Evolutionary conservation across 208 protist genomes (phyloP).

Genomic region (Wallacemonas sp.): DNA sequence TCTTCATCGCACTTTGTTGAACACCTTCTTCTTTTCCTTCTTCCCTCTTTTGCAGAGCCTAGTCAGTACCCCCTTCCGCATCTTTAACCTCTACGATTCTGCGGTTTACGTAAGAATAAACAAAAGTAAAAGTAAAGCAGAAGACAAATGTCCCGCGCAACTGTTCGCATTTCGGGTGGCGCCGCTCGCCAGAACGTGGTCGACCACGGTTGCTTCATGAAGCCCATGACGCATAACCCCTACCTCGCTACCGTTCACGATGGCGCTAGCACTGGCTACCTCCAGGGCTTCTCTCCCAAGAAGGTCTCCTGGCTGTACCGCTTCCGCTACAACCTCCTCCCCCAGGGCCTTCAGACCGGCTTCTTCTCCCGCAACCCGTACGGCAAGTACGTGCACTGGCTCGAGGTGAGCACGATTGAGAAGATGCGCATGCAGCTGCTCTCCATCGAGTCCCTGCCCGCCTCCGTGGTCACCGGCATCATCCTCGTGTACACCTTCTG

Average conservation of each 20-base stretch:
- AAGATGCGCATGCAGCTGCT: constrained; percentile 70
- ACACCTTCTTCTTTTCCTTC: background rate
- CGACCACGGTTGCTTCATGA: constrained; percentile 74
- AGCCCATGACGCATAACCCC: constrained; percentile 77
- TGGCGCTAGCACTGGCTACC: constrained; percentile 69
- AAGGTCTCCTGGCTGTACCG: constrained; percentile 85
- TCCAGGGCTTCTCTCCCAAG: constrained; percentile 65
- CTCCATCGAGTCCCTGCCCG: constrained; percentile 64
- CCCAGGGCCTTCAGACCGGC: constrained; percentile 58
- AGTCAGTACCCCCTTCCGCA: constrained; percentile 7
- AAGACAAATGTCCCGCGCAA: constrained; percentile 54
- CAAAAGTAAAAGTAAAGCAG: background rate
- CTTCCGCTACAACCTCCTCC: constrained; percentile 81
- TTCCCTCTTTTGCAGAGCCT: background rate
- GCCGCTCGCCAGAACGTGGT: constrained; percentile 59
- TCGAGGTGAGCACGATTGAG: constrained; percentile 85
- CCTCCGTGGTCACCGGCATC: constrained; percentile 38
- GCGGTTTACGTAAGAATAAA: constrained; percentile 5
- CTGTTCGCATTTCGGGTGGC: constrained; percentile 56
- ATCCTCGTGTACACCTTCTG: constrained; percentile 62
- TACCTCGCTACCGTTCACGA: constrained; percentile 72
- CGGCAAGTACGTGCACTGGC: constrained; percentile 83
- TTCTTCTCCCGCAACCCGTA: constrained; percentile 86
- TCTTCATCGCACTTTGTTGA: background rate
- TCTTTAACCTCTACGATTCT: constrained; percentile 14